Base-by-base conservation (phyloP, 2,329 filamentous ascomycete species). In the Aspergillus fischeri region DNA sequence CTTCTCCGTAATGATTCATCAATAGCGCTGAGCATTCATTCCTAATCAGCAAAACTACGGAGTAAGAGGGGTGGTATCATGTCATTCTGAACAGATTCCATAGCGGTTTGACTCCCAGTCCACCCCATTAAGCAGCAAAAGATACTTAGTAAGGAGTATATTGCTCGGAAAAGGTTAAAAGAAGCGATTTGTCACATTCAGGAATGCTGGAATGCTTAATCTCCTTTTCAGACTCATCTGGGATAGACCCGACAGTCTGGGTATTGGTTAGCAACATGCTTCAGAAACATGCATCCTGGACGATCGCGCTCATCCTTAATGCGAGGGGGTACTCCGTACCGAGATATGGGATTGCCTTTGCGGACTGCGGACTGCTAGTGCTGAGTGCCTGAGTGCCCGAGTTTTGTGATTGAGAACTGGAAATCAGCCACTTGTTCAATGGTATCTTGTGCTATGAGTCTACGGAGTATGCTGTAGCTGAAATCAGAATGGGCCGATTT, bases 191-290 rank as follows among this genome's bases (percentile, higher is more conserved):
- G 32, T 38, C 32, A 38, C 10, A 38, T 38, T 7, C 14, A 17
- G 32, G 32, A 32, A 32, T 51, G 20, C 21, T 51, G 28, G 49
- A 51, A 51, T 51, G 42, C 41, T 9, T 2, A 20, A 44, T 44
- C 41, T 11, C n/a, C 11, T 21, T 9, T 11, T 21, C n/a, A 41
- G 27, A 51, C 28, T 49, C 35, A 42, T 57, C 57, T 52, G 52
- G 52, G 54, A 54, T 52, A 55, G 55, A 62, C 56, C 63, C 63
- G 60, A 65, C 56, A 62, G 47, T 59, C 49, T 60, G 60, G 63
- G 59, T 53, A 57, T 57, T 57, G 61, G 56, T 38, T 38, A 17
- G 32, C 32, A 17, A 17, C 32, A 38, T 38, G 32, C 32, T 38
- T 17, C 32, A 38, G 32, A 17, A 17, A 17, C n/a, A 38, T 38